phyloP scores from a whole-genome alignment of 2,329 filamentous ascomycete genomes.

The Pleurostoma richardsiae region DNA sequence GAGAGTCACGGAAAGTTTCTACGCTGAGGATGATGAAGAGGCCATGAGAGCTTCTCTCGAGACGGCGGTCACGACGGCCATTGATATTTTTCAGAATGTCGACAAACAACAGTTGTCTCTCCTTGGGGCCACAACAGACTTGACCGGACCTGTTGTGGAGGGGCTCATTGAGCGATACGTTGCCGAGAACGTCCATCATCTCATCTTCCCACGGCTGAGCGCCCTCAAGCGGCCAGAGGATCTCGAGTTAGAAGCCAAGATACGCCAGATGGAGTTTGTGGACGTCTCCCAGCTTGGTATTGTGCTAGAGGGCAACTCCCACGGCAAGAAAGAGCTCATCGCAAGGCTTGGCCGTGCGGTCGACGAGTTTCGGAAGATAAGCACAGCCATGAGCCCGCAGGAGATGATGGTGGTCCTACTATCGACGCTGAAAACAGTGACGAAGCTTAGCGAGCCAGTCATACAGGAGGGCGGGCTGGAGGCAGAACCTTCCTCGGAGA shows the following conservation, averaged over 20 bases:
- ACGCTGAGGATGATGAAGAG: conserved; percentile 85
- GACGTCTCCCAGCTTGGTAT: conserved; percentile 95
- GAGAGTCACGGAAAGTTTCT: conserved; percentile 54
- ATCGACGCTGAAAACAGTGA: conserved; percentile 78
- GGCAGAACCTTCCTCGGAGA: conserved; percentile 32
- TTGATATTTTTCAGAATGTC: conserved; percentile 91
- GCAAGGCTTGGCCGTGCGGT: conserved; percentile 72
- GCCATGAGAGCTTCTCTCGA: conserved; percentile 85
- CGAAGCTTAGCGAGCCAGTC: conserved; percentile 52
- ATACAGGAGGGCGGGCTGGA: conserved; percentile 23
- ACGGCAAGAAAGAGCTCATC: conserved; percentile 76
- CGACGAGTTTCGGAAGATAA: conserved; percentile 84
- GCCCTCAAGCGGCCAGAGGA: conserved; percentile 77
- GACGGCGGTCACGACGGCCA: conserved; percentile 86
- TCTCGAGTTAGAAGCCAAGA: conserved; percentile 80
- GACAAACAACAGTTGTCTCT: conserved; percentile 94
- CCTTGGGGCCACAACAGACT: conserved; percentile 84
- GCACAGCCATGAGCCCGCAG: conserved; percentile 70
- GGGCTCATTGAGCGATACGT: conserved; percentile 93
- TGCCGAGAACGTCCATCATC: conserved; percentile 84
- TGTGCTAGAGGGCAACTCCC: conserved; percentile 70
- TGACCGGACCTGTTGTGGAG: conserved; percentile 89
- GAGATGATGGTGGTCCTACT: conserved; percentile 83
- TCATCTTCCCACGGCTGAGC: conserved; percentile 80
- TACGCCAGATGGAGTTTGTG: conserved; percentile 87